A percentile compares a stretch with the other conserved stretches of the same genome.
phyloP scores from a whole-genome alignment of 2,329 filamentous ascomycete genomes.

The Colletotrichum noveboracense region DNA sequence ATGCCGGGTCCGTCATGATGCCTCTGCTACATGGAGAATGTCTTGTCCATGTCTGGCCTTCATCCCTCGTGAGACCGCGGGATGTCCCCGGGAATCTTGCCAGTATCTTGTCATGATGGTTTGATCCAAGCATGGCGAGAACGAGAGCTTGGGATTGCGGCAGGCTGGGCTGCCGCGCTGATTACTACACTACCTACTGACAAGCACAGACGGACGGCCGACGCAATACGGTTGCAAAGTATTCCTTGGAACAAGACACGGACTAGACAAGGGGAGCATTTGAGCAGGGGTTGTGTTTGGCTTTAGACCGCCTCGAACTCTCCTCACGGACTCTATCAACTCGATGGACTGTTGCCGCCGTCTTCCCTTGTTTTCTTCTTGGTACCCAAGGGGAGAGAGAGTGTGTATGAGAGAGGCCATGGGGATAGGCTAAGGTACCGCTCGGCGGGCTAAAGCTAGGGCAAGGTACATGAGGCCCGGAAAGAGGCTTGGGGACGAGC shows the following conservation, averaged over 20 bases:
- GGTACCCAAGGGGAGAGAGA: not conserved
- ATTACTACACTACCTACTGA: not conserved
- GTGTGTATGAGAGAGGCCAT: not conserved
- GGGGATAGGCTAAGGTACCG: not conserved
- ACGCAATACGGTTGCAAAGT: not conserved
- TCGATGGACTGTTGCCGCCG: not conserved
- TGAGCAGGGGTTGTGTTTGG: conserved; percentile 17
- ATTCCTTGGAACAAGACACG: conserved; percentile 9
- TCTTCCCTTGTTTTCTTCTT: not conserved
- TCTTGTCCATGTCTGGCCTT: not conserved
- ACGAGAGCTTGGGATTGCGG: not conserved
- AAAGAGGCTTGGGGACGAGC: not conserved
- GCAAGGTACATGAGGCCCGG: not conserved
- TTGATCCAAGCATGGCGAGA: not conserved
- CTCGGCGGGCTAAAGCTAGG: not conserved
- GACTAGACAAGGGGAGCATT: not conserved
- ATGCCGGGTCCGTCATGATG: not conserved
- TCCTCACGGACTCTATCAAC: conserved; percentile 16
- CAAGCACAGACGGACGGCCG: not conserved
- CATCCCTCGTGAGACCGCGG: not conserved
- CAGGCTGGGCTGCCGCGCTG: not conserved
- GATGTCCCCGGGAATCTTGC: not conserved
- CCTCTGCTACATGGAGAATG: not conserved
- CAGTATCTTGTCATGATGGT: not conserved
- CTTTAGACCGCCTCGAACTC: conserved; percentile 19